Evolutionary conservation across 352 stramenopile species (phyloP).

Genomic region (Phytophthora citricola): DNA sequence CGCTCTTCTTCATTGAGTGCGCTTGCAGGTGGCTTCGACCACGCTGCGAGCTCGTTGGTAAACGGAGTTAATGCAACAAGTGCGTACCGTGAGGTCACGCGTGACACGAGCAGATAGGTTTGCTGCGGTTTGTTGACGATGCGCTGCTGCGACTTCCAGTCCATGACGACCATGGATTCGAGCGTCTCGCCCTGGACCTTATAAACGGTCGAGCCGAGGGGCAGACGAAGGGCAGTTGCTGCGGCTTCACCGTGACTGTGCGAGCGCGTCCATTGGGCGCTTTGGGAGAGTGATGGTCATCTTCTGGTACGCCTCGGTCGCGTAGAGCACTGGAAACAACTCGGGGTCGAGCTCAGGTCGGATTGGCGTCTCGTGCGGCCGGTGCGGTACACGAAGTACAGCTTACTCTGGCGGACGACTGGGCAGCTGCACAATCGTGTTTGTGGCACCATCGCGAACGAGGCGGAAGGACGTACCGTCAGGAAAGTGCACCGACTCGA

Average conservation of each 20-base stretch:
- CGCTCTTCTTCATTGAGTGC: too few species aligned
- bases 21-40: background rate
- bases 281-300: background rate
- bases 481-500: too few species aligned
- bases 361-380: background rate
- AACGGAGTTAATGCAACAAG: background rate
- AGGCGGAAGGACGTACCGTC: too few species aligned
- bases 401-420: constrained; percentile 1
- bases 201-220: background rate
- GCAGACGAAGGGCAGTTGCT: constrained; percentile 2
- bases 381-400: background rate
- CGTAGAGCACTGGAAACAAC: constrained; percentile 1
- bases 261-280: background rate
- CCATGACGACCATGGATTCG: background rate
- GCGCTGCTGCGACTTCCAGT: background rate
- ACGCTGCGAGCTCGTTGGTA: background rate
- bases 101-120: background rate
- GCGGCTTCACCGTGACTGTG: background rate
- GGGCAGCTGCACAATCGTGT: too few species aligned
- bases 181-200: background rate
- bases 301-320: background rate
- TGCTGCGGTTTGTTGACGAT: background rate
- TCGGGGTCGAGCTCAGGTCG: background rate
- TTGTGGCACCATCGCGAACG: too few species aligned
- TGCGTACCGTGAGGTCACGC: background rate